Evolutionary conservation across 1,284 basidiomycete genomes (phyloP), one percentile per base, ranked within the genome.

Genomic region (Marasmius oreades): DNA sequence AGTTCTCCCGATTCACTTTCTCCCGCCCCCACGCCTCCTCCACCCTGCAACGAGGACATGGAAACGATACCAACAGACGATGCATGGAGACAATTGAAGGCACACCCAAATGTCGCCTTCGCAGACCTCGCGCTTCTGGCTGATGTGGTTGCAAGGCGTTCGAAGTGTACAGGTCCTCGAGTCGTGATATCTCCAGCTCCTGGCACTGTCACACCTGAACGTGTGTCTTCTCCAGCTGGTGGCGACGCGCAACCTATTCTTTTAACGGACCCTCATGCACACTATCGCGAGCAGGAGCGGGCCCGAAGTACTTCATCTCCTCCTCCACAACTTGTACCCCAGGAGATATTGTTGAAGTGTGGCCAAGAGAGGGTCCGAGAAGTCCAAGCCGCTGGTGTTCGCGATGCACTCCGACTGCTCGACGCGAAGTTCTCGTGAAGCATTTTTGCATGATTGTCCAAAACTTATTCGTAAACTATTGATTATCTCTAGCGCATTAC

Each of bases 71-170:
- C 91, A 18, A 90, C 88, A 45, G 87, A 90, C 66, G 84, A 89
- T 58, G 93, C 92, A 4, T 95, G 93, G 93, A 85, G 81, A 54
- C 85, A 87, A 61, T 76, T 95, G 62, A 95, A 95, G 73, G 86
- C 87, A 2, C 93, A 95, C 73, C 93, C 93, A 1, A 94, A 94
- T 62, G 85, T 90, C 53, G 81, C 84, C 44, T 94, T 92, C 67
- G 82, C 91, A 12, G 90, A 93, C 67, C 76, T 95, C 47, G 75
- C 85, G 0, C 77, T 94, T 37, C 80, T 95, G 46, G 93, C 93
- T 1, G 92, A 94, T 60, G 93, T 95, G 31, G 93, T 95, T 22
- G 88, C 91, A 1, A 84, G 90, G 48, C 80, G 90, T 45, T 88
- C 90, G 31, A 87, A 84, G 66, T 94, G 90, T 66, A 81, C 79